Percentiles rank a stretch among this genome's conserved stretches.
Evolutionary conservation across 2,329 filamentous ascomycete genomes (phyloP).

Genomic region (Trichoderma breve): DNA sequence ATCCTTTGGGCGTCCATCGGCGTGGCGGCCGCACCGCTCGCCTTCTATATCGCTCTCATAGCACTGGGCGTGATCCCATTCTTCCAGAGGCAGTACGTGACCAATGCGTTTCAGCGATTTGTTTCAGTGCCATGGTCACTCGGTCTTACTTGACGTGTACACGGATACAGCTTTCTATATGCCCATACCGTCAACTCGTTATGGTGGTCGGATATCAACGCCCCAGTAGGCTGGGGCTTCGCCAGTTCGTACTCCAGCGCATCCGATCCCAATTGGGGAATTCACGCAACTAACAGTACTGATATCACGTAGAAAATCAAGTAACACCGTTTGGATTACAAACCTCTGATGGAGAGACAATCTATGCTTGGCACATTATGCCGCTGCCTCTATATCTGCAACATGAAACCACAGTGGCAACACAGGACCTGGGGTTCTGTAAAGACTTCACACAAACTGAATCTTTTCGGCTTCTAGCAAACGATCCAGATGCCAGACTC

Average conservation of each 20-base stretch:
- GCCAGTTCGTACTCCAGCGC: constrained; percentile 55
- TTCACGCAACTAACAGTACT: not conserved
- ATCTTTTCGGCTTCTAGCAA: constrained; percentile 60
- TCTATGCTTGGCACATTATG: constrained; percentile 90
- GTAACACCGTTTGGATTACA: constrained; percentile 78
- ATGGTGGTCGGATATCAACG: constrained; percentile 69
- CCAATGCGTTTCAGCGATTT: not conserved
- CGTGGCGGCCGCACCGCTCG: constrained; percentile 6
- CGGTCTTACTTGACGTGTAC: constrained; percentile 18
- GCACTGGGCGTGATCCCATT: constrained; percentile 63
- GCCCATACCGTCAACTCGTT: constrained; percentile 74
- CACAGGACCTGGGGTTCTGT: constrained; percentile 49
- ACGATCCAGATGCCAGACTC: constrained; percentile 62
- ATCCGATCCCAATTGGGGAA: too few relatives aligned
- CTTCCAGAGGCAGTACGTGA: constrained; percentile 75
- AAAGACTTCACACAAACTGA: constrained; percentile 54
- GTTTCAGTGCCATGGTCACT: not conserved
- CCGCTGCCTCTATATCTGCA: constrained; percentile 73
- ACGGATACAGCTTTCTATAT: constrained; percentile 67
- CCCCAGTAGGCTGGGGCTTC: constrained; percentile 83
- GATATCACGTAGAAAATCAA: constrained; percentile 64
- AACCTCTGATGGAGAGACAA: constrained; percentile 70
- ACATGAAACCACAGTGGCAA: constrained; percentile 62
- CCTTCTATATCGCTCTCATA: constrained; percentile 62
- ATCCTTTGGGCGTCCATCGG: constrained; percentile 28